Evolutionary conservation across 2,329 filamentous ascomycete species (phyloP).

Genomic region (Fusarium oligoseptatum): DNA sequence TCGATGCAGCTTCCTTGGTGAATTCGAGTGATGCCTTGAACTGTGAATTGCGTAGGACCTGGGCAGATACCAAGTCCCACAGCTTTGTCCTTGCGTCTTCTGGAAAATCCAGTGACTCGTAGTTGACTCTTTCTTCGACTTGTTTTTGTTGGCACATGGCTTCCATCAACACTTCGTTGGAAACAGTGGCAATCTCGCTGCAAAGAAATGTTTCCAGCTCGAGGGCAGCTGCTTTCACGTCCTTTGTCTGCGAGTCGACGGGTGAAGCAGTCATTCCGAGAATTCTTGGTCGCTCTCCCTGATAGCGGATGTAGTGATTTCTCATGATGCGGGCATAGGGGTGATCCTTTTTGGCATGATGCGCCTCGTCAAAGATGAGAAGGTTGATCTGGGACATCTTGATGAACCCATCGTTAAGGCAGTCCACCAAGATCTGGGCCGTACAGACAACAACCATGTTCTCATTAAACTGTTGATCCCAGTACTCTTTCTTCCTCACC

Average conservation of each 20-base stretch:
- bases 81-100: slow-evolving; percentile 72
- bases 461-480: slow-evolving; percentile 65
- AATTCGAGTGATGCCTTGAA: slow-evolving; percentile 72
- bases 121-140: slow-evolving; percentile 65
- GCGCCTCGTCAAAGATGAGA: slow-evolving; percentile 94
- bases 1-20: slow-evolving; percentile 69
- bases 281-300: slow-evolving; percentile 75
- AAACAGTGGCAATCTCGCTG: slow-evolving; percentile 83
- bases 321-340: slow-evolving; percentile 91
- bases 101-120: slow-evolving; percentile 59
- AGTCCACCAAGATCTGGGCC: slow-evolving; percentile 85
- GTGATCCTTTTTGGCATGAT: slow-evolving; percentile 95
- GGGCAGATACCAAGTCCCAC: slow-evolving; percentile 65
- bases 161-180: slow-evolving; percentile 53
- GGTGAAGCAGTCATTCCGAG: slow-evolving; percentile 98
- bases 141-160: slow-evolving; percentile 45
- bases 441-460: slow-evolving; percentile 94
- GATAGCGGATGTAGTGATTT: slow-evolving; percentile 77
- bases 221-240: slow-evolving; percentile 77
- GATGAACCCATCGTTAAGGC: slow-evolving; percentile 83
- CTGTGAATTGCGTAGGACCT: slow-evolving; percentile 56
- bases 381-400: slow-evolving; percentile 87
- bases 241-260: slow-evolving; percentile 79
- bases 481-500: slow-evolving; percentile 59
- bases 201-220: slow-evolving; percentile 84